Conservation (phyloP, 768 basidiomycete species). For the Hirschioporus abietinus region DNA sequence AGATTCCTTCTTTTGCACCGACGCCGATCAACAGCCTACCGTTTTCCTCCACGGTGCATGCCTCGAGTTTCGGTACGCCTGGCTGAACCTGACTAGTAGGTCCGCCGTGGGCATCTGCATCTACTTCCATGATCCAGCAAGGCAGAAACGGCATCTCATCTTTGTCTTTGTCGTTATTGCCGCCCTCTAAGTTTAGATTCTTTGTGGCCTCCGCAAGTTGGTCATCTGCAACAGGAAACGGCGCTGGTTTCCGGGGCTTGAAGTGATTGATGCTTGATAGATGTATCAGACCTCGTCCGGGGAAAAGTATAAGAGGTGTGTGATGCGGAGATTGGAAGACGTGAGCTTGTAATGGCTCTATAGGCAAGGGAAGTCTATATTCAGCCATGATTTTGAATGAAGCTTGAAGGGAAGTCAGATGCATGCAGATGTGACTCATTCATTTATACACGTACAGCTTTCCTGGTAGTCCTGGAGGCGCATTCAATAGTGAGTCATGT, state of each 20-base stretch:
- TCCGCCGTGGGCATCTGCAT: background rate
- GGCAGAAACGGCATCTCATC: background rate
- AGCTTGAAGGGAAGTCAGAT: slow-evolving; percentile 31
- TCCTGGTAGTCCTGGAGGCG: slow-evolving; percentile 63
- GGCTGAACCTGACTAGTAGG: background rate
- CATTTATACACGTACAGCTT: slow-evolving; percentile 45
- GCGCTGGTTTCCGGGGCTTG: slow-evolving; percentile 34
- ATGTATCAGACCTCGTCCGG: slow-evolving; percentile 34
- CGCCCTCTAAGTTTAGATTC: slow-evolving; percentile 24
- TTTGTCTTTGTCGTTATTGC: background rate
- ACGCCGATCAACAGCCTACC: background rate
- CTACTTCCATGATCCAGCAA: background rate
- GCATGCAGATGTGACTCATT: background rate
- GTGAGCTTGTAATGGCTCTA: slow-evolving; percentile 30
- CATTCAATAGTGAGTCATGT: background rate
- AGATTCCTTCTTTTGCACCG: background rate
- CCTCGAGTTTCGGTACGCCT: background rate
- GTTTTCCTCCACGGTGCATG: slow-evolving; percentile 1
- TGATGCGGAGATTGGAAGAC: slow-evolving; percentile 38
- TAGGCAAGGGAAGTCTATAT: slow-evolving; percentile 32
- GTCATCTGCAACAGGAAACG: slow-evolving; percentile 34
- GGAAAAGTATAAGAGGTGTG: slow-evolving; percentile 50
- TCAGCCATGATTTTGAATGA: slow-evolving; percentile 62
- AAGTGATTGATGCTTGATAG: slow-evolving; percentile 45
- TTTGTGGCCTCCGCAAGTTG: slow-evolving; percentile 18